phyloP scores from a whole-genome alignment of 768 basidiomycete species.

The Russula virescens region DNA sequence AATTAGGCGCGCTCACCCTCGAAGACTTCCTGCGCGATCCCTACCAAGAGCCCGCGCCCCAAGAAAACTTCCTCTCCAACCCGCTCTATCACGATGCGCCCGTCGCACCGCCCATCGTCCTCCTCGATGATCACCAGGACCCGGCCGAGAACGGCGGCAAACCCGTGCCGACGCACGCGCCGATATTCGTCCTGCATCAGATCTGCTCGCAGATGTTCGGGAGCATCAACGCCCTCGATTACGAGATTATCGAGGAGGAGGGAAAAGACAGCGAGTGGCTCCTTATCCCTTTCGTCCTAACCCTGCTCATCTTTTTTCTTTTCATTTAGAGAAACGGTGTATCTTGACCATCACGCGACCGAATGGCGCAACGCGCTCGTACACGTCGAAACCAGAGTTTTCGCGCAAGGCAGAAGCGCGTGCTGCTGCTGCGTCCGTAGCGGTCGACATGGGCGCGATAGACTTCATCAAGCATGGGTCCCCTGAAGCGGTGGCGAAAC shows the following conservation, averaged over 20 bases:
- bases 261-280: slow-evolving; percentile 17
- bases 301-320: neutral
- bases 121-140: slow-evolving; percentile 7
- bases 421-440: slow-evolving; percentile 44
- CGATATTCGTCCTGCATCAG: slow-evolving; percentile 25
- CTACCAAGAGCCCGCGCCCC: slow-evolving; percentile 11
- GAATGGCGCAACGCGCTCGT: slow-evolving; percentile 45
- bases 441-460: slow-evolving; percentile 54
- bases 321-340: slow-evolving; percentile 48
- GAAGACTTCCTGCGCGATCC: slow-evolving; percentile 12
- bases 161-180: slow-evolving; percentile 2
- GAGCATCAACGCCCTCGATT: slow-evolving; percentile 24
- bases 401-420: slow-evolving; percentile 49
- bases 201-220: slow-evolving; percentile 28
- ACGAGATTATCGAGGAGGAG: slow-evolving; percentile 23
- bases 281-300: no score
- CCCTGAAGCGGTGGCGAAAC: slow-evolving; percentile 34
- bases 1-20: slow-evolving; percentile 22
- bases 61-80: slow-evolving; percentile 12
- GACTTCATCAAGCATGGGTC: slow-evolving; percentile 50
- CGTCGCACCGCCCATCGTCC: neutral
- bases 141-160: neutral
- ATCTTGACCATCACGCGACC: slow-evolving; percentile 57
- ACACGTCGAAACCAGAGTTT: slow-evolving; percentile 44
- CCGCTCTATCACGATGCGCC: slow-evolving; percentile 15